A percentile compares a stretch with the other conserved stretches of the same genome.
phyloP scores from a whole-genome alignment of 192 early-diverging fungal species.

The Backusella tarrabulga region DNA sequence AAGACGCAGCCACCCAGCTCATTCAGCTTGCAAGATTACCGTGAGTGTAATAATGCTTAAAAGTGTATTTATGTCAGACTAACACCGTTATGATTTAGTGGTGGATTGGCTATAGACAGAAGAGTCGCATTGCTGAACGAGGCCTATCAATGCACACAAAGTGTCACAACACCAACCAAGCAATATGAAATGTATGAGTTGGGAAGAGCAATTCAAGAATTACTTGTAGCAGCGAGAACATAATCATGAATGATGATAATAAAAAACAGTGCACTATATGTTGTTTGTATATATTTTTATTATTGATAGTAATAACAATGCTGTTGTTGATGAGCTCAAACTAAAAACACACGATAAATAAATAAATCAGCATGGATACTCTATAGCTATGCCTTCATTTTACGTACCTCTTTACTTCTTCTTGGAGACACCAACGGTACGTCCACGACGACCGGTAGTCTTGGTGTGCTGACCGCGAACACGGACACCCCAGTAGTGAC shows the following conservation, averaged over 20 bases:
- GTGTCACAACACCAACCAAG: not conserved
- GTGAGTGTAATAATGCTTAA: not conserved
- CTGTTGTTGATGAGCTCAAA: no score
- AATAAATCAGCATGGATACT: no score
- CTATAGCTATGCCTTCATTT: no score
- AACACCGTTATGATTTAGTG: not conserved
- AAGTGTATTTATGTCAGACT: not conserved
- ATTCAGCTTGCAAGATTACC: not conserved
- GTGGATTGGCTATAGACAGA: not conserved
- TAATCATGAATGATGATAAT: no score
- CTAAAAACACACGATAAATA: no score
- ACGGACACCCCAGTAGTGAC: conserved; percentile 97
- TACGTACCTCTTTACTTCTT: conserved; percentile 69
- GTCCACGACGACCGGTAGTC: conserved; percentile 96
- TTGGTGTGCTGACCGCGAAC: conserved; percentile 99
- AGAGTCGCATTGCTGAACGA: not conserved
- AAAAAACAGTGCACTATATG: no score
- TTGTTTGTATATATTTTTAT: not conserved
- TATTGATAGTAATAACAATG: not conserved
- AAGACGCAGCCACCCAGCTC: not conserved
- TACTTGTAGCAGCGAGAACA: not conserved
- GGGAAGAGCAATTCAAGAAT: not conserved
- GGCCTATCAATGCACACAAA: not conserved
- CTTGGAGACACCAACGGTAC: conserved; percentile 97
- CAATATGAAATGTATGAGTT: conserved; percentile 13